A percentile compares a stretch with the other conserved stretches of the same genome.
phyloP scores from a whole-genome alignment of 163 green algal species.

The Volvox carteri region DNA sequence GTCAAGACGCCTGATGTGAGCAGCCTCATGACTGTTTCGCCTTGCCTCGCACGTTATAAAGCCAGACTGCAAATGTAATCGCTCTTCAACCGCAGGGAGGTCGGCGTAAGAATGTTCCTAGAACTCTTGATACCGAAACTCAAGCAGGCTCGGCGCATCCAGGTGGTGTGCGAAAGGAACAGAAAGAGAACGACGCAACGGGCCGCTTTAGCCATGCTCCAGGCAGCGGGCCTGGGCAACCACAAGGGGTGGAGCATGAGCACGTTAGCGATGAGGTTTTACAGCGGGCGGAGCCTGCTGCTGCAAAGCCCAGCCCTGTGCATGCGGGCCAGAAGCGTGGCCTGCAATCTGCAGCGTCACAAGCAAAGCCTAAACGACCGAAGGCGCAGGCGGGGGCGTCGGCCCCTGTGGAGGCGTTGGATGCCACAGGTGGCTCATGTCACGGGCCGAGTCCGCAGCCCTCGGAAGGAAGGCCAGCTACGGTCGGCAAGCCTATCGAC shows the following conservation, averaged over 20 bases:
- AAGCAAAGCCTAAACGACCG: conserved; percentile 27
- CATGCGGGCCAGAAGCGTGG: conserved; percentile 27
- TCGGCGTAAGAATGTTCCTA: conserved; percentile 25
- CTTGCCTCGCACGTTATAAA: too few species aligned
- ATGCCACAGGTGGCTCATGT: neutral
- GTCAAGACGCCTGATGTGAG: neutral
- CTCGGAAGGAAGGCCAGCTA: neutral
- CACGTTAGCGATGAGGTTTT: neutral
- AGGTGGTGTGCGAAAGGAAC: neutral
- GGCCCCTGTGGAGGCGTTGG: neutral
- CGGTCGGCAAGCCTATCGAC: neutral
- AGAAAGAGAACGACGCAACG: neutral
- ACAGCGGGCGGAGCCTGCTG: neutral
- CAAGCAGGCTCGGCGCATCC: neutral
- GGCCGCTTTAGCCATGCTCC: neutral
- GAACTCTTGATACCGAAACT: neutral
- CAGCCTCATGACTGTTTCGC: neutral
- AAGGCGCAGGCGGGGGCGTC: neutral
- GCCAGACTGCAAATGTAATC: neutral
- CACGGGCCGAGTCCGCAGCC: neutral
- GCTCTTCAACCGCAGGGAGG: neutral
- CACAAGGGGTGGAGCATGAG: neutral
- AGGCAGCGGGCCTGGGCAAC: neutral
- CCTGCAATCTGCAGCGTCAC: neutral
- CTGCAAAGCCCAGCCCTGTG: neutral